Base-by-base conservation (phyloP, 495 filamentous ascomycete species). In the Neurospora sp. region DNA sequence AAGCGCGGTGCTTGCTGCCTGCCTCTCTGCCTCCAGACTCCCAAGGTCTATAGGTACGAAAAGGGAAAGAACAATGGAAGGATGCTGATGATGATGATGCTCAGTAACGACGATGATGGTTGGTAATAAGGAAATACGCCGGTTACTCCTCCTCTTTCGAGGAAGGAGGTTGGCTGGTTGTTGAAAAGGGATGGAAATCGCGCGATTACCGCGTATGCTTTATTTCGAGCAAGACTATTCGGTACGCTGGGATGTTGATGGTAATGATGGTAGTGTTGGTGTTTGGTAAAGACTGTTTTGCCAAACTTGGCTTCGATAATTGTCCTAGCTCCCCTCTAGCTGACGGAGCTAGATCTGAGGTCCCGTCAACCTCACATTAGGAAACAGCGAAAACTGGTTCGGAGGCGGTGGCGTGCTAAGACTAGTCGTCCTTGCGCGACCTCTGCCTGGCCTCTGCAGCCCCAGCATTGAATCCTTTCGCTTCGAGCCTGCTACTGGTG, bases 351-450 rank as follows among this genome's bases (percentile, higher is more conserved):
- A 81, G 71, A 81, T 78, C n/a, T 75, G 76, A 37, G 76, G 69
- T 6, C 78, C 75, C 59, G 43, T 74, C 70, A 78, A 54, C n/a
- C 77, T 70, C 10, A 77, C 69, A 3, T 77, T 77, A 2, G 82
- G 82, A 39, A 83, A 83, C 24, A 83, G 73, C 15, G 78, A 79
- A 76, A 84, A 85, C 79, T 83, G 82, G 74, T 81, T 78, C 71
- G 81, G 80, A 59, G 82, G 79, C 69, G 77, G 80, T 69, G 81
- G 78, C 39, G 81, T 82, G 81, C 78, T 82, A 70, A 82, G 78
- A 73, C 79, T 81, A 70, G 80, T 78, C 9, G 81, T 82, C 71
- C 80, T 73, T 4, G 80, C 74, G 19, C 81, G 80, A 3, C 77
- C 76, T 38, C 81, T 31, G 15, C 54, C 54, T 36, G 54, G 54